Conservation (phyloP, 2,329 filamentous ascomycete genomes). For the Furcasterigmium sp. region DNA sequence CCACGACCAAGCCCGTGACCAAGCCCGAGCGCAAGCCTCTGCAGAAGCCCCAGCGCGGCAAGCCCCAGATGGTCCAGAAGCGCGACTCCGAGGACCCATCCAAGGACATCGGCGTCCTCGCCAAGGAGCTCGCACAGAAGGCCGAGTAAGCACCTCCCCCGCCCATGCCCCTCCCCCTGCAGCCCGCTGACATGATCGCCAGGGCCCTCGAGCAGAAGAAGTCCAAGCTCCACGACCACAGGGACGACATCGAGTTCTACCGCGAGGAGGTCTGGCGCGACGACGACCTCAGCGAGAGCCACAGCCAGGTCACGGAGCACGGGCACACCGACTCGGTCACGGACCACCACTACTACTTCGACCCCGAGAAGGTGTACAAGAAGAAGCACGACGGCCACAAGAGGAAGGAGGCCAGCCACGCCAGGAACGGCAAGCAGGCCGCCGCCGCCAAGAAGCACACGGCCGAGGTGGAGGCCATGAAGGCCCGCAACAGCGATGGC, state of each 20-base stretch:
- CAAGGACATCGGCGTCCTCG: no score
- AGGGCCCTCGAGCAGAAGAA: not conserved
- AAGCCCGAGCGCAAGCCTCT: no score
- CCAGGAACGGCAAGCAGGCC: not conserved
- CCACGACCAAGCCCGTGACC: no score
- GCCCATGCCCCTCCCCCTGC: no score
- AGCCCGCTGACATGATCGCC: no score
- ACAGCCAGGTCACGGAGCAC: not conserved
- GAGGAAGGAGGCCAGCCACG: no score
- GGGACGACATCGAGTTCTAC: slow-evolving; percentile 1
- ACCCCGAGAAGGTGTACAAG: not conserved
- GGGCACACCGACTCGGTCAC: not conserved
- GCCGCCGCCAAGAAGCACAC: not conserved
- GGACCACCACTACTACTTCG: not conserved
- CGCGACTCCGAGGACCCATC: no score
- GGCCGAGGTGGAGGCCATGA: not conserved
- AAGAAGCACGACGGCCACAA: no score
- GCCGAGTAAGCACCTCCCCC: no score
- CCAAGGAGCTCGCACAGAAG: not conserved
- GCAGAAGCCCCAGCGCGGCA: no score
- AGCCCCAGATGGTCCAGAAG: no score
- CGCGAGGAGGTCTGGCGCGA: not conserved
- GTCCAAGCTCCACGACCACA: not conserved
- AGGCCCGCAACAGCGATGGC: no score
- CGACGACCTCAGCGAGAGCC: not conserved